phyloP scores from a whole-genome alignment of 768 basidiomycete species.

The Leccinellum rugosiceps region DNA sequence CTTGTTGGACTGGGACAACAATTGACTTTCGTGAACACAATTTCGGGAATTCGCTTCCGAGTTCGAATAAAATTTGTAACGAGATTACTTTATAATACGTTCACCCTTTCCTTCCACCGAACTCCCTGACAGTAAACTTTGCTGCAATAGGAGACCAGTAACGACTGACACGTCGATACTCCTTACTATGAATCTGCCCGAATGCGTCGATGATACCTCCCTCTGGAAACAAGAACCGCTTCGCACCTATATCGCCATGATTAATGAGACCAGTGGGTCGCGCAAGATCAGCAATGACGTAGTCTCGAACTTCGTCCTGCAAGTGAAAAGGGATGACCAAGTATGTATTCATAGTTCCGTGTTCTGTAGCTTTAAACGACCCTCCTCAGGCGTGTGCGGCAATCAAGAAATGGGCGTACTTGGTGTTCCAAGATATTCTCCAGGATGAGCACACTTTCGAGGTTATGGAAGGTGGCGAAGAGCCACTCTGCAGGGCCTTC shows the following conservation, averaged over 20 bases:
- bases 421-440: slow-evolving; percentile 2
- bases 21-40: neutral
- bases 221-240: slow-evolving; percentile 24
- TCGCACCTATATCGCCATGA: neutral
- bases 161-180: neutral
- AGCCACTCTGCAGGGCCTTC: slow-evolving; percentile 19
- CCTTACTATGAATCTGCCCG: slow-evolving; percentile 17
- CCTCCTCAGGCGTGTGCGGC: slow-evolving; percentile 11
- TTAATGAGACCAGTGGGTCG: neutral
- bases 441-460: neutral
- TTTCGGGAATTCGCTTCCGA: neutral
- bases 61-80: neutral
- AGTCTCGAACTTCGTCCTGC: slow-evolving; percentile 7
- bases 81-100: neutral
- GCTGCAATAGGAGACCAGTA: neutral
- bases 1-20: neutral
- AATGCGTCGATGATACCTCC: slow-evolving; percentile 15
- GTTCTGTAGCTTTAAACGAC: neutral
- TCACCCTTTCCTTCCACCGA: neutral
- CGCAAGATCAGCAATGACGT: neutral
- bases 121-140: neutral
- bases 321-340: slow-evolving; percentile 5
- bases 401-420: slow-evolving; percentile 12
- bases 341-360: slow-evolving; percentile 11
- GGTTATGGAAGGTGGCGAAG: slow-evolving; percentile 3